phyloP scores from a whole-genome alignment of 2,329 filamentous ascomycete genomes.

The Colletotrichum sublineola region DNA sequence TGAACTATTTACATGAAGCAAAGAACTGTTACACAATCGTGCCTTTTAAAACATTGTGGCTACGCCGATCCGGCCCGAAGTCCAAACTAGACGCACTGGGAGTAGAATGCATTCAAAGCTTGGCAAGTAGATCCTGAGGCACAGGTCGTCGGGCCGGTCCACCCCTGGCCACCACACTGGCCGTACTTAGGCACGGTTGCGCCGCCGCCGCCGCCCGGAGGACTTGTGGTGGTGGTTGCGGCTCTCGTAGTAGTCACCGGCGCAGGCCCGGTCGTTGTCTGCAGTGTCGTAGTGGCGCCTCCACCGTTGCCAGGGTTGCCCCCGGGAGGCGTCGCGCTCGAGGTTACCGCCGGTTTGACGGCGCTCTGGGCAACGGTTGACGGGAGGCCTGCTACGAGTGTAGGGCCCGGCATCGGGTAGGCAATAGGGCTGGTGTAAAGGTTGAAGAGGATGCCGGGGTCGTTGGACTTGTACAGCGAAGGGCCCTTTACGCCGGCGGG shows the following conservation, averaged over 20 bases:
- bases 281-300: conserved; percentile 23
- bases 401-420: conserved; percentile 52
- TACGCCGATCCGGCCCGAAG: too few species aligned
- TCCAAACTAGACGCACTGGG: conserved; percentile 53
- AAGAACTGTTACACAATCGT: too few species aligned
- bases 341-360: conserved; percentile 22
- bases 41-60: neutral
- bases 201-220: conserved; percentile 35
- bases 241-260: conserved; percentile 27
- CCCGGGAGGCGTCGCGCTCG: conserved; percentile 42
- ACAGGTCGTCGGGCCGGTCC: conserved; percentile 53
- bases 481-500: conserved; percentile 53
- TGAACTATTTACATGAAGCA: conserved; percentile 22
- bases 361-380: conserved; percentile 41
- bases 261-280: conserved; percentile 26
- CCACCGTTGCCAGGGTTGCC: conserved; percentile 29
- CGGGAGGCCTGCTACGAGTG: conserved; percentile 44
- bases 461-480: conserved; percentile 52
- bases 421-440: conserved; percentile 48
- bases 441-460: conserved; percentile 54
- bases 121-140: conserved; percentile 53
- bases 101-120: conserved; percentile 56
- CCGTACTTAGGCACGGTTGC: conserved; percentile 48
- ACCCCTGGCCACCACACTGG: conserved; percentile 56
- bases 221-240: conserved; percentile 30